A percentile compares a stretch with the other conserved stretches of the same genome.
Evolutionary conservation across 2,329 filamentous ascomycete species (phyloP).

Genomic region (Alternaria triticimaculans): DNA sequence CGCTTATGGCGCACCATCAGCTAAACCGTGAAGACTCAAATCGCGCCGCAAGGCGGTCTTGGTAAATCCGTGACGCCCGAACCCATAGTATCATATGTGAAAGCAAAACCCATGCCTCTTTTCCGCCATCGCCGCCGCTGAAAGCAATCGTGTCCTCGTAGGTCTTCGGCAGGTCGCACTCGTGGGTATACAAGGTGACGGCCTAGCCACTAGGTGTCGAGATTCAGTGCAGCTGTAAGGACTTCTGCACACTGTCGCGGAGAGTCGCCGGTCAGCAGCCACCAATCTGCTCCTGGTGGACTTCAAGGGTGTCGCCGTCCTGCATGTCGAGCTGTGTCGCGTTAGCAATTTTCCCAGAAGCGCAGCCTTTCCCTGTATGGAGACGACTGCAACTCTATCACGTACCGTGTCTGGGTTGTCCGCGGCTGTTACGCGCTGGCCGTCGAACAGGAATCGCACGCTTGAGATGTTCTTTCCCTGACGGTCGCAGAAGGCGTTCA

Average conservation of each 20-base stretch:
- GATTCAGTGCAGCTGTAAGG: conserved; percentile 3
- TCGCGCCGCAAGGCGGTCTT: conserved; percentile 27
- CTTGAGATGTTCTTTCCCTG: conserved; percentile 86
- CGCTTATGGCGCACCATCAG: conserved; percentile 19
- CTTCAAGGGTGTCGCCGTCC: conserved; percentile 94
- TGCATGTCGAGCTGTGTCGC: conserved; percentile 84
- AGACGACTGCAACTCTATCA: conserved; percentile 29
- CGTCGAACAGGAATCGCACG: conserved; percentile 95
- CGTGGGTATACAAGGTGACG: conserved; percentile 3
- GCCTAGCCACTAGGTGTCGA: neutral
- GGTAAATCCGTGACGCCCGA: conserved; percentile 37
- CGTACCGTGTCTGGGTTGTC: conserved; percentile 93
- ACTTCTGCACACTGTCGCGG: conserved; percentile 6
- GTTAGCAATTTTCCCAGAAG: neutral
- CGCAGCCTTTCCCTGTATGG: neutral
- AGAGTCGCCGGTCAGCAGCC: conserved; percentile 55
- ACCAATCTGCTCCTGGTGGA: conserved; percentile 97
- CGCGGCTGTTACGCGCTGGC: conserved; percentile 84
- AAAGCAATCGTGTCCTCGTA: conserved; percentile 20
- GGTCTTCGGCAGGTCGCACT: conserved; percentile 12
- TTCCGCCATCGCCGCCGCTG: conserved; percentile 27
- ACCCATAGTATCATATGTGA: conserved; percentile 34
- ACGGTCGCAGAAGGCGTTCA: conserved; percentile 96
- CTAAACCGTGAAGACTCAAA: conserved; percentile 36
- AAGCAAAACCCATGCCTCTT: conserved; percentile 17